A percentile compares a stretch with the other conserved stretches of the same genome.
Conservation (phyloP, 2,329 filamentous ascomycete genomes). For the Botryotinia calthae region DNA sequence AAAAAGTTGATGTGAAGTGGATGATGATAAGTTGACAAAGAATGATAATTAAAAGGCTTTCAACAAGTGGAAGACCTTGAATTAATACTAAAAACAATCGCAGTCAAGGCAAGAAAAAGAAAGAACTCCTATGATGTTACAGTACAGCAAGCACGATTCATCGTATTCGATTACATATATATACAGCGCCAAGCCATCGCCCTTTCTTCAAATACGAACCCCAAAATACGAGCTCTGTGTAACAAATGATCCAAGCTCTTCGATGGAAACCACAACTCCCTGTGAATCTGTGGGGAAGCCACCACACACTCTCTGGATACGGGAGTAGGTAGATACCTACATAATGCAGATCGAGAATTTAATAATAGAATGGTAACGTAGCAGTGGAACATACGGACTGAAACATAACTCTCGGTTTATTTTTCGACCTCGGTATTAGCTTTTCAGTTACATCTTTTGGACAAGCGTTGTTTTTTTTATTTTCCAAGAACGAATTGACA, state of each 20-base stretch:
- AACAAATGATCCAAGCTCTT: neutral
- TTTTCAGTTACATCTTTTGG: neutral
- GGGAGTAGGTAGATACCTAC: neutral
- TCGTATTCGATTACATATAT: neutral
- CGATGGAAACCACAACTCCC: neutral
- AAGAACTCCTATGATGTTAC: neutral
- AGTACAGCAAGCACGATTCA: neutral
- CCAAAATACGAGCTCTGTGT: constrained; percentile 7
- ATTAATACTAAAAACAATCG: neutral
- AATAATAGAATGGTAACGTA: neutral
- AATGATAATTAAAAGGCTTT: neutral
- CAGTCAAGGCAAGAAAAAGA: neutral
- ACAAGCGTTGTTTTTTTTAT: neutral
- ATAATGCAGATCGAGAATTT: neutral
- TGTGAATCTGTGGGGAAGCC: neutral
- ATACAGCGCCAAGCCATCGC: neutral
- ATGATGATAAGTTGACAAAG: neutral
- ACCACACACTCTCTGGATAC: neutral
- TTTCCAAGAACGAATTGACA: neutral
- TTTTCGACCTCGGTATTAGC: neutral
- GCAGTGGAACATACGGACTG: neutral
- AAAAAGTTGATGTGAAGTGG: neutral
- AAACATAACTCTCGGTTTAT: neutral
- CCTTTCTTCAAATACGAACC: neutral
- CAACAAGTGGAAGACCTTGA: neutral